Percentiles rank a stretch among this genome's conserved stretches.
Evolutionary conservation across 2,329 filamentous ascomycete species (phyloP).

Genomic region (Monosporascus sp.): DNA sequence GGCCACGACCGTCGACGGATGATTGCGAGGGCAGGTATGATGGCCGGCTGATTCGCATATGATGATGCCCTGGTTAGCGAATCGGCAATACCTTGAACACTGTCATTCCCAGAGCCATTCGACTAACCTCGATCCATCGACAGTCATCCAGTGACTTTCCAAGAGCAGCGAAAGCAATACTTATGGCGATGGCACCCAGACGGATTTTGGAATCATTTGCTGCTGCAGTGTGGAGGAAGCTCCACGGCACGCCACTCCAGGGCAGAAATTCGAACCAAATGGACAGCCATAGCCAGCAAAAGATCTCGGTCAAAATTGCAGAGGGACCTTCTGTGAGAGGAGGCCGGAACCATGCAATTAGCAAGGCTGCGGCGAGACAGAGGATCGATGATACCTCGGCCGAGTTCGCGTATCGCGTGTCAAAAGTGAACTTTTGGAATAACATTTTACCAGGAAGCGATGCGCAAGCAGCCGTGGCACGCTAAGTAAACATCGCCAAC

Average conservation of each 20-base stretch:
- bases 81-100: background rate
- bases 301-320: background rate
- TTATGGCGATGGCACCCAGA: background rate
- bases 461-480: too few relatives aligned
- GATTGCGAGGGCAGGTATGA: background rate
- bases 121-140: background rate
- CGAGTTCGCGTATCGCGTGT: background rate
- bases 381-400: background rate
- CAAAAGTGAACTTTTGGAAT: constrained; percentile 2
- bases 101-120: background rate
- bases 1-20: background rate
- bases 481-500: too few relatives aligned
- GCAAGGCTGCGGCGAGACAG: background rate
- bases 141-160: background rate
- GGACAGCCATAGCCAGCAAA: background rate
- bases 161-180: background rate
- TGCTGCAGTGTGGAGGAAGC: background rate
- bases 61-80: background rate
- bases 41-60: background rate
- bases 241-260: background rate
- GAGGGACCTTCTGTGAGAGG: background rate
- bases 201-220: background rate
- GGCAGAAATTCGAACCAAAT: background rate
- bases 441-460: background rate
- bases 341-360: background rate